Evolutionary conservation across 2,329 filamentous ascomycete species (phyloP).

Genomic region (Apiospora pterosperma): DNA sequence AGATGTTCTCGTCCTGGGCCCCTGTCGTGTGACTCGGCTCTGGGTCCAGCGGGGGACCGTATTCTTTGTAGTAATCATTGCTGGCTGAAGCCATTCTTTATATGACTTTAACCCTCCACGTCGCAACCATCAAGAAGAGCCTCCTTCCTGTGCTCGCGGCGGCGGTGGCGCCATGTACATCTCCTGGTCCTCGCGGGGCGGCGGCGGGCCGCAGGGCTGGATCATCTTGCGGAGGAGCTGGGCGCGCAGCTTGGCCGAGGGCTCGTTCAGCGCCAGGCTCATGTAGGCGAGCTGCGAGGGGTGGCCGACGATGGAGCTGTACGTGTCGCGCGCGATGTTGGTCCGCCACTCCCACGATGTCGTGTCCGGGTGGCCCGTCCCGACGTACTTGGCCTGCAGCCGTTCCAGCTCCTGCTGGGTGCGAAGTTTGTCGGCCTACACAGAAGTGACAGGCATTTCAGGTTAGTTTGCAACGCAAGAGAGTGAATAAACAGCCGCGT

Average conservation of each 20-base stretch:
- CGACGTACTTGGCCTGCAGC: slow-evolving; percentile 92
- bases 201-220: slow-evolving; percentile 57
- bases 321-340: slow-evolving; percentile 92
- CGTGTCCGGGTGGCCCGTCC: slow-evolving; percentile 94
- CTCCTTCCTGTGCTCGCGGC: not conserved
- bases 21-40: too few species aligned
- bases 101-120: not conserved
- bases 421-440: slow-evolving; percentile 91
- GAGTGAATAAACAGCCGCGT: not conserved
- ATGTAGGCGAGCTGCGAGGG: slow-evolving; percentile 86
- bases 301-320: slow-evolving; percentile 85
- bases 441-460: not conserved
- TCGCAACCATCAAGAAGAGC: not conserved
- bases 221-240: slow-evolving; percentile 80
- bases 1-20: not conserved
- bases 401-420: slow-evolving; percentile 97
- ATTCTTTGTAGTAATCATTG: not conserved
- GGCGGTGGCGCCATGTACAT: not conserved
- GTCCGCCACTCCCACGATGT: slow-evolving; percentile 97
- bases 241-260: slow-evolving; percentile 73
- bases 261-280: slow-evolving; percentile 82
- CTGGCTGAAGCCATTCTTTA: not conserved
- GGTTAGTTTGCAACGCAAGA: not conserved
- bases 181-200: slow-evolving; percentile 50
- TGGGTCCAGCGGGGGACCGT: not conserved